A percentile compares a stretch with the other conserved stretches of the same genome.
Evolutionary conservation across 2,329 filamentous ascomycete species (phyloP).

Genomic region (Ophiocordyceps australis): DNA sequence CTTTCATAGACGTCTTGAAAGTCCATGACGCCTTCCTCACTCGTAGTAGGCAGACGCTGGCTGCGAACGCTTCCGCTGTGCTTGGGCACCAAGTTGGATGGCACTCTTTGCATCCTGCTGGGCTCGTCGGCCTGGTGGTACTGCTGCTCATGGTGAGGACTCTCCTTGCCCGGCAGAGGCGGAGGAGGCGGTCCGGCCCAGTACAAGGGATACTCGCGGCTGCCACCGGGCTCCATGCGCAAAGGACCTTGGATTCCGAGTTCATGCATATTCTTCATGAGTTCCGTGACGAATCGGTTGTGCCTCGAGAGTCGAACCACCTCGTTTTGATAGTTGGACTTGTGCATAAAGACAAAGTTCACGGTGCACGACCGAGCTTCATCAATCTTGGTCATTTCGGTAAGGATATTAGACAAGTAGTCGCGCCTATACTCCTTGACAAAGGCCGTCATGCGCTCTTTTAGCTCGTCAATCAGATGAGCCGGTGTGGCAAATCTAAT

Average conservation of each 20-base stretch:
- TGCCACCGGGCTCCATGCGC: slow-evolving; percentile 44
- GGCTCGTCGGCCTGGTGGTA: slow-evolving; percentile 5
- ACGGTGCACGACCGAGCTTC: slow-evolving; percentile 74
- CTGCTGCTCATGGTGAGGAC: no score
- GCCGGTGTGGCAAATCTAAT: slow-evolving; percentile 80
- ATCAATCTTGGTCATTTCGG: slow-evolving; percentile 61
- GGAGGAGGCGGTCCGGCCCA: slow-evolving; percentile 18
- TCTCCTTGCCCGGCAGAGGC: slow-evolving; percentile 14
- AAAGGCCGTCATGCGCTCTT: slow-evolving; percentile 65
- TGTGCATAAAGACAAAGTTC: slow-evolving; percentile 95
- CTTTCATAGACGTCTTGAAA: slow-evolving; percentile 27
- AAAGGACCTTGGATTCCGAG: slow-evolving; percentile 69
- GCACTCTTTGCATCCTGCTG: slow-evolving; percentile 3
- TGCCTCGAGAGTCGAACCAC: slow-evolving; percentile 73
- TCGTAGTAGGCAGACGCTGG: slow-evolving; percentile 6
- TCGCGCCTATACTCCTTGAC: slow-evolving; percentile 76
- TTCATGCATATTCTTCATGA: slow-evolving; percentile 73
- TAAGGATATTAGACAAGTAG: slow-evolving; percentile 71
- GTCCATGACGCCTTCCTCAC: slow-evolving; percentile 16
- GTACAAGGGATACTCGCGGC: slow-evolving; percentile 48
- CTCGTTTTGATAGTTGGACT: slow-evolving; percentile 93
- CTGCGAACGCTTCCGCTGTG: slow-evolving; percentile 4
- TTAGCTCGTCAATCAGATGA: slow-evolving; percentile 67
- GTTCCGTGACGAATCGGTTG: slow-evolving; percentile 84
- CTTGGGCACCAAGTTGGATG: slow-evolving; percentile 3